Evolutionary conservation across 1,139 yeast genomes (phyloP).

Genomic region (Magnusiomyces clavatus): DNA sequence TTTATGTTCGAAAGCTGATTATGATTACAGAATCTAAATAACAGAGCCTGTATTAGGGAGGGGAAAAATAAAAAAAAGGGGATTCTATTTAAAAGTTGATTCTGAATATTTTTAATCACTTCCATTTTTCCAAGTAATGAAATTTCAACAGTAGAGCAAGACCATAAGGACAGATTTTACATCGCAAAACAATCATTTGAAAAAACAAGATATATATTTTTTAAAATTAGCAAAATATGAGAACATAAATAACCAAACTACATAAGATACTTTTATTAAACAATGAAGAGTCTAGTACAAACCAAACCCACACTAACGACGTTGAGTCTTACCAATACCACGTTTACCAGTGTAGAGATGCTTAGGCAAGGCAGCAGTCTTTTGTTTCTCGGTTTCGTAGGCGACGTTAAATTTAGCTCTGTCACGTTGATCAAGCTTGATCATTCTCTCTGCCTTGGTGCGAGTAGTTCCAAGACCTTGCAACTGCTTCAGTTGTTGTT

Average conservation of each 20-base stretch:
- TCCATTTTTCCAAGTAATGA: background rate
- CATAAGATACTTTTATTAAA: background rate
- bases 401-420: constrained; percentile 87
- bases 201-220: background rate
- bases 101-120: background rate
- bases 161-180: too few species aligned
- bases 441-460: constrained; percentile 79
- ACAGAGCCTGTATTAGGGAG: too few species aligned
- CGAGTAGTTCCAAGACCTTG: constrained; percentile 86
- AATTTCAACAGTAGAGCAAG: background rate
- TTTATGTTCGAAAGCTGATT: too few species aligned
- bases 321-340: constrained; percentile 71
- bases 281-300: background rate
- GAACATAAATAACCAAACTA: background rate
- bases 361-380: constrained; percentile 78
- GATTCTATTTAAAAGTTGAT: too few species aligned
- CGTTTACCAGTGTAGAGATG: constrained; percentile 95
- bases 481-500: constrained; percentile 72
- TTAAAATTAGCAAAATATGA: background rate
- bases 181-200: background rate
- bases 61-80: too few species aligned
- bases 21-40: too few species aligned
- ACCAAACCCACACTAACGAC: constrained; percentile 37
- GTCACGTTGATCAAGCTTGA: constrained; percentile 85
- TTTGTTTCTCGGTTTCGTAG: constrained; percentile 95